Percentiles rank a stretch among this genome's conserved stretches.
Evolutionary conservation across 176 grass and related monocot species (phyloP).

Genomic region (Tillandsia fasciculata): DNA sequence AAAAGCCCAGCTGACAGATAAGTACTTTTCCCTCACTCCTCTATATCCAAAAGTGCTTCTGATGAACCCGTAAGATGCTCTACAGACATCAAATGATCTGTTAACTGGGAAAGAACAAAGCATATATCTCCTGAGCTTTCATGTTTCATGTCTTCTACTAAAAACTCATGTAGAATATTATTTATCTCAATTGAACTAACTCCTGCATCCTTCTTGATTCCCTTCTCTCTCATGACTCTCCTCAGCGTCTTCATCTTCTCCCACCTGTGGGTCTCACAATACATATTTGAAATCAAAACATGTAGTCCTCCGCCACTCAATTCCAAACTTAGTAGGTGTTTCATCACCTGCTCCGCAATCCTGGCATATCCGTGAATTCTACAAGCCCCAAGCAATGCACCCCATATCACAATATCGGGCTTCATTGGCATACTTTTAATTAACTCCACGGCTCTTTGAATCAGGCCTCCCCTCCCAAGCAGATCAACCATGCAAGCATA

Average conservation of each 20-base stretch:
- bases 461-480: slow-evolving; percentile 7
- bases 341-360: neutral
- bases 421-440: slow-evolving; percentile 19
- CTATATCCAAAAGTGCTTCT: neutral
- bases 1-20: neutral
- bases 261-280: slow-evolving; percentile 7
- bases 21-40: slow-evolving; percentile 1
- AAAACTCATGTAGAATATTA: slow-evolving; percentile 15
- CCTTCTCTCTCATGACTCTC: slow-evolving; percentile 11
- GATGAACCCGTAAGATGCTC: slow-evolving; percentile 1
- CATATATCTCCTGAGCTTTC: slow-evolving; percentile 24
- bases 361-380: slow-evolving; percentile 12
- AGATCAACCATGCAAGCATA: slow-evolving; percentile 24
- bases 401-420: slow-evolving; percentile 20
- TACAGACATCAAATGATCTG: slow-evolving; percentile 17
- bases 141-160: slow-evolving; percentile 36
- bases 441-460: slow-evolving; percentile 10
- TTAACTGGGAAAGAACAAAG: slow-evolving; percentile 11
- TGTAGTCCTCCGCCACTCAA: neutral
- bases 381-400: slow-evolving; percentile 17
- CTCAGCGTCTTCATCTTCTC: slow-evolving; percentile 6
- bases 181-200: slow-evolving; percentile 12
- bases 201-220: slow-evolving; percentile 10
- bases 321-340: neutral
- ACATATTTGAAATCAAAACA: slow-evolving; percentile 16